phyloP scores from a whole-genome alignment of 192 early-diverging fungal species.

The Entomortierella chlamydospora region DNA sequence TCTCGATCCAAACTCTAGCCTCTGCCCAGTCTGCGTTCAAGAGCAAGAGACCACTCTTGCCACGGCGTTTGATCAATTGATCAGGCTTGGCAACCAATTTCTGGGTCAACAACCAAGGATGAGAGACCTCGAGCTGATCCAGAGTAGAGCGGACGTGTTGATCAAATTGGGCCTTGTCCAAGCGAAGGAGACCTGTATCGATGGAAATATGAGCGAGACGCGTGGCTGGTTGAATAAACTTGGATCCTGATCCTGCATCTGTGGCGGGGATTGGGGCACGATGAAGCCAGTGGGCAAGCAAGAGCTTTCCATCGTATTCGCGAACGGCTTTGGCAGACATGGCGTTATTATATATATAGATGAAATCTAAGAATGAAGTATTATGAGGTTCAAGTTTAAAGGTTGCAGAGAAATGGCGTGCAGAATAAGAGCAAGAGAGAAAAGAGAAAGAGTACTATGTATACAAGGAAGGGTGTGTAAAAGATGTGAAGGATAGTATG shows the following conservation, averaged over 20 bases:
- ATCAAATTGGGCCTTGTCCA: slow-evolving; percentile 65
- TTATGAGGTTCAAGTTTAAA: too few relatives aligned
- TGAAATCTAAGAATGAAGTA: background rate
- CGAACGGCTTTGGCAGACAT: slow-evolving; percentile 95
- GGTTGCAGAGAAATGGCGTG: too few relatives aligned
- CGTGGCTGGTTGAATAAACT: slow-evolving; percentile 77
- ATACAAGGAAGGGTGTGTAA: background rate
- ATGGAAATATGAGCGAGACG: slow-evolving; percentile 86
- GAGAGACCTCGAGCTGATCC: slow-evolving; percentile 73
- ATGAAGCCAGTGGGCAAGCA: slow-evolving; percentile 90
- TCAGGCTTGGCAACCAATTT: slow-evolving; percentile 98
- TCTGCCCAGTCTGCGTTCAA: slow-evolving; percentile 92
- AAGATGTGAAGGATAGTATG: slow-evolving; percentile 1
- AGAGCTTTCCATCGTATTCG: slow-evolving; percentile 98
- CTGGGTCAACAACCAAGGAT: slow-evolving; percentile 87
- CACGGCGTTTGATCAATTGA: slow-evolving; percentile 98
- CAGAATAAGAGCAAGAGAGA: background rate
- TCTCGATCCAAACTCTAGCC: slow-evolving; percentile 91
- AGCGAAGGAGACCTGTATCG: slow-evolving; percentile 65
- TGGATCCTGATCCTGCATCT: slow-evolving; percentile 64
- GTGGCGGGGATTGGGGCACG: slow-evolving; percentile 56
- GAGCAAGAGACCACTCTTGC: slow-evolving; percentile 93
- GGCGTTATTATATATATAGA: background rate
- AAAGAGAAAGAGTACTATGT: background rate
- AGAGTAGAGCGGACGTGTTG: slow-evolving; percentile 68